A percentile compares a stretch with the other conserved stretches of the same genome.
Evolutionary conservation across 371 early-diverging fungal genomes (phyloP).

Genomic region (Amoeboaphelidium protococcarum): DNA sequence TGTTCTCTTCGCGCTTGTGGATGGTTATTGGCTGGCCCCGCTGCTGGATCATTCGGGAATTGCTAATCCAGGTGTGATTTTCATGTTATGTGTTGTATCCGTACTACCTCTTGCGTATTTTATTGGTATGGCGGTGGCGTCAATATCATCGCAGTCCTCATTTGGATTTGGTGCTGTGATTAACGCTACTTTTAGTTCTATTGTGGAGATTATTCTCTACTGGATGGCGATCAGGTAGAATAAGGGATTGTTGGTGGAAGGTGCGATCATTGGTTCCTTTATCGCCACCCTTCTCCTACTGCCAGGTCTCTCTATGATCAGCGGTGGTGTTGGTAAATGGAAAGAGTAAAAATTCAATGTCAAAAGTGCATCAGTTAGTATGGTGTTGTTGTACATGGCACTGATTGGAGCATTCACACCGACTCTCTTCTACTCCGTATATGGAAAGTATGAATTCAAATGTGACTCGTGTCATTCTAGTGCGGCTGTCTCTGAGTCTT

Average conservation of each 20-base stretch:
- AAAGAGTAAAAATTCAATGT: conserved; percentile 82
- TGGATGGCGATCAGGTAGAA: conserved; percentile 60
- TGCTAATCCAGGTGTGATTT: conserved; percentile 34
- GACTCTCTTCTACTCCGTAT: conserved; percentile 71
- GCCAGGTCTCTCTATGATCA: conserved; percentile 81
- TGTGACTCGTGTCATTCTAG: neutral
- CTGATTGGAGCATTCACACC: conserved; percentile 79
- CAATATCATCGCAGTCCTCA: conserved; percentile 2
- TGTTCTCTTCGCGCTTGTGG: conserved; percentile 47
- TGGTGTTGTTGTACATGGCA: conserved; percentile 77
- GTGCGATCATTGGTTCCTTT: conserved; percentile 70
- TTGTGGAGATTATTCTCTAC: conserved; percentile 81
- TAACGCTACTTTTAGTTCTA: conserved; percentile 83
- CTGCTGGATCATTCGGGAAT: conserved; percentile 19
- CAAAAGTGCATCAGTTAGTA: conserved; percentile 71
- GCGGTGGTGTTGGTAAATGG: conserved; percentile 46
- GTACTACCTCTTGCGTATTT: conserved; percentile 80
- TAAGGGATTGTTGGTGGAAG: conserved; percentile 64
- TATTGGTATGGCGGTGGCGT: conserved; percentile 43
- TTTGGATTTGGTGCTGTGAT: conserved; percentile 27
- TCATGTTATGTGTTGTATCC: conserved; percentile 44
- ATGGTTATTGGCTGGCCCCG: conserved; percentile 37
- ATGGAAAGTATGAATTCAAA: conserved; percentile 24
- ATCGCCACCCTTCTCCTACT: conserved; percentile 60
- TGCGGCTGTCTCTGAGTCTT: neutral